Base-by-base conservation (phyloP, 306 rosid species). In the Hylodesmum podocarpum region DNA sequence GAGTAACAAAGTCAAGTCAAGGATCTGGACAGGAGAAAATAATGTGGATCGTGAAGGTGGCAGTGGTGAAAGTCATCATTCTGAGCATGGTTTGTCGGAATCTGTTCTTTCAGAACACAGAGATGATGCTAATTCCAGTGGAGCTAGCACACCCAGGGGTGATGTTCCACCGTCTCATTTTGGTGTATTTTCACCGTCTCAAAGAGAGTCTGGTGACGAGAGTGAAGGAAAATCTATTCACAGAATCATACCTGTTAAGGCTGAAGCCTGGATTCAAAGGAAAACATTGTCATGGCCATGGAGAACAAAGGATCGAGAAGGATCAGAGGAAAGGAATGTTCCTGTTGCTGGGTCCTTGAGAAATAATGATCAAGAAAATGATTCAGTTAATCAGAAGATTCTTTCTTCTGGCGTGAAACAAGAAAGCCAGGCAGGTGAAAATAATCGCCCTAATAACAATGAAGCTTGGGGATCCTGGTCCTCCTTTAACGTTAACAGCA, bases 71-170 rank as follows among this genome's bases (percentile, higher is more conserved):
- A 59, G 89, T 77, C 89, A 82, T 77, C 86, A 88, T 54, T 89
- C 90, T 78, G 97, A 89, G 75, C 96, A 79, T 78, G 76, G 88
- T 55, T 76, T 34, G 72, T 78, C 79, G 36, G 97, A 90, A 57
- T 68, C 81, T 34, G 77, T 73, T 84, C 50, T 80, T 62, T 76
- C 66, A 12, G 97, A 94, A 63, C 88, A 84, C 29, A 83, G 92
- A 83, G 99, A 95, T 63, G 99, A 96, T 78, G 98, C 89, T 31
- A 88, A 75, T 87, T 96, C 98, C 16, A 96, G 99, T 65, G 98
- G 96, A 82, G 98, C 96, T 77, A 89, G 94, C 85, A 96, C 99
- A 4, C 96, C 98, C 24, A 88, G 97, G 65, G 98, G 89, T 37
- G 99, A 96, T 72, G 43, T 87, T 51, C 69, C 70, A 15, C 93